Conservation (phyloP, 2,329 filamentous ascomycete genomes). For the Hymenoscyphus infarciens region DNA sequence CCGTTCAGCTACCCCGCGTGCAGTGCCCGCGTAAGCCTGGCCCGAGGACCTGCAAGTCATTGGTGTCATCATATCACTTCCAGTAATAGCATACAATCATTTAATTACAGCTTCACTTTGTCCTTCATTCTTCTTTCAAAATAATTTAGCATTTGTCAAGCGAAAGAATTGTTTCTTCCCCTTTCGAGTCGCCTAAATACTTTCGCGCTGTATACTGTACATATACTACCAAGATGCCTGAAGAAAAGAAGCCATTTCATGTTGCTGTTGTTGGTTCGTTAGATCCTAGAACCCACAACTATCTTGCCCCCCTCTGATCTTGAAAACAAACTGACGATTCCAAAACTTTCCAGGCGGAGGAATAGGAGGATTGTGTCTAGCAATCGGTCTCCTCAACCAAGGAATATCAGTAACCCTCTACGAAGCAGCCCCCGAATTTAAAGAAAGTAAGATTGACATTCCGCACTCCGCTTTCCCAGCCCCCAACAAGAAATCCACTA, state of each 20-base stretch:
- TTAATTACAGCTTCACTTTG: no score
- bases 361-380: conserved; percentile 32
- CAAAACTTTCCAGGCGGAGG: conserved; percentile 26
- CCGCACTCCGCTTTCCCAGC: no score
- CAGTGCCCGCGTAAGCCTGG: no score
- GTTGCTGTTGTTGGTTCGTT: conserved; percentile 31
- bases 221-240: neutral
- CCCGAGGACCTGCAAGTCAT: no score
- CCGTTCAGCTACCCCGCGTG: no score
- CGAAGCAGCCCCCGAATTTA: conserved; percentile 32
- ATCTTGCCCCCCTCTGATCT: no score
- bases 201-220: neutral
- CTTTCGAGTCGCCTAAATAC: neutral
- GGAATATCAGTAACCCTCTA: conserved; percentile 33
- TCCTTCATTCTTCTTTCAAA: no score
- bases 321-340: neutral
- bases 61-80: no score
- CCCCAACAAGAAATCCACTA: neutral
- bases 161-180: neutral
- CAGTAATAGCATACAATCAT: no score
- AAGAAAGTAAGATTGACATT: conserved; percentile 20
- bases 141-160: no score
- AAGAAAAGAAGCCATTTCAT: conserved; percentile 28
- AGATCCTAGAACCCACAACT: neutral
- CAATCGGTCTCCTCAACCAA: conserved; percentile 32